Evolutionary conservation across 371 early-diverging fungal genomes (phyloP).

Genomic region (Mucor mucedo): DNA sequence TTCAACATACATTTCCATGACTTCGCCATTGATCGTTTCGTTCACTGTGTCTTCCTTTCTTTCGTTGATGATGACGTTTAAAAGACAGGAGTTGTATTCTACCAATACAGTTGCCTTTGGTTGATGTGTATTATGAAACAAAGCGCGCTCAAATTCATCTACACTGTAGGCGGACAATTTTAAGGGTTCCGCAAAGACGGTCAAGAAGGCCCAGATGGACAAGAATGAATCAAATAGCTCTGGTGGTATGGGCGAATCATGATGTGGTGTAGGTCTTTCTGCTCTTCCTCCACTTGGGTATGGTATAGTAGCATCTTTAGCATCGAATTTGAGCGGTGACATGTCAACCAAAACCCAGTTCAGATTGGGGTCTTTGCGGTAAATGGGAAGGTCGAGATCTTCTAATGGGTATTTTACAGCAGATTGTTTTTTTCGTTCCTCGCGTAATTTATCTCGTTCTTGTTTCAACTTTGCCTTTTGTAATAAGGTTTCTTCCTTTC

Average conservation of each 20-base stretch:
- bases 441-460: constrained; percentile 40
- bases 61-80: constrained; percentile 55
- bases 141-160: constrained; percentile 49
- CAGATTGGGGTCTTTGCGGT: constrained; percentile 52
- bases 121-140: constrained; percentile 31
- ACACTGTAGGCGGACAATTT: constrained; percentile 42
- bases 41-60: constrained; percentile 44
- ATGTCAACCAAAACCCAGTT: constrained; percentile 52
- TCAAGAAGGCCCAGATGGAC: constrained; percentile 46
- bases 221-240: constrained; percentile 43
- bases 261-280: constrained; percentile 38
- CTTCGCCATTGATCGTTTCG: constrained; percentile 40
- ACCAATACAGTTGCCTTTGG: constrained; percentile 38
- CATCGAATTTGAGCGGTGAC: constrained; percentile 35
- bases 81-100: constrained; percentile 38
- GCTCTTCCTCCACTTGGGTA: constrained; percentile 50
- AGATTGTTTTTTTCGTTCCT: constrained; percentile 43
- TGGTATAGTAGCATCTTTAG: constrained; percentile 31
- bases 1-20: constrained; percentile 40
- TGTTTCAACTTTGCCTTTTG: constrained; percentile 37
- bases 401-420: constrained; percentile 68
- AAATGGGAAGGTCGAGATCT: constrained; percentile 62
- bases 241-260: constrained; percentile 28
- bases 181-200: constrained; percentile 50
- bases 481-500: constrained; percentile 44